These are phyloP conservation scores for Trypanosoma brucei DNA, from an alignment of 208 protist species.

Conservation along the genomic window DNA sequence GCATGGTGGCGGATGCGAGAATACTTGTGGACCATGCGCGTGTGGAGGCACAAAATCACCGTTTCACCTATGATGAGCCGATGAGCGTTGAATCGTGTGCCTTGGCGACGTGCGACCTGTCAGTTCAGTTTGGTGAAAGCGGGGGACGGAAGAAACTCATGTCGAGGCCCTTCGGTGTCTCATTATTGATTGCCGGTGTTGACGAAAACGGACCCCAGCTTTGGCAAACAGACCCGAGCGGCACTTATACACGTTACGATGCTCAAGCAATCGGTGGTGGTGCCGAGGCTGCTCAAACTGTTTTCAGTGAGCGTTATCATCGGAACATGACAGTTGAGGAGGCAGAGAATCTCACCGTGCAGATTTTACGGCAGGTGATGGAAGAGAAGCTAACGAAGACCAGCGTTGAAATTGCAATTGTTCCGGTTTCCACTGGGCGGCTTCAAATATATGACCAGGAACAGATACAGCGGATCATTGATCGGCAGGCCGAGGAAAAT, in stretches of 20 bases:
- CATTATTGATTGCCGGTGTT: constrained; percentile 97
- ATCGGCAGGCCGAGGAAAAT: constrained; percentile 39
- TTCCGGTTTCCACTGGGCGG: constrained; percentile 72
- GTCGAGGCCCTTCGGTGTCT: constrained; percentile 98
- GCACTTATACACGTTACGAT: constrained; percentile 95
- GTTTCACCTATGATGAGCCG: constrained; percentile 99
- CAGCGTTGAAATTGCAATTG: constrained; percentile 96
- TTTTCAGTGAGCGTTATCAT: constrained; percentile 97
- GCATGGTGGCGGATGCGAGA: constrained; percentile 97
- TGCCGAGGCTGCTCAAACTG: constrained; percentile 97
- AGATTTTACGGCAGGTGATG: constrained; percentile 99
- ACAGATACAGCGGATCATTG: constrained; percentile 89
- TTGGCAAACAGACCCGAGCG: constrained; percentile 97
- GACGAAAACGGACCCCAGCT: constrained; percentile 96
- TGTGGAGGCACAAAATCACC: constrained; percentile 98
- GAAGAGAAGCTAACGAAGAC: constrained; percentile 96
- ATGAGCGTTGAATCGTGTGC: constrained; percentile 96
- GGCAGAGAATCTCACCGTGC: constrained; percentile 93
- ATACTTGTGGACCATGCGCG: constrained; percentile 98
- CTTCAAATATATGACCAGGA: constrained; percentile 89
- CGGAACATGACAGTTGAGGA: constrained; percentile 96
- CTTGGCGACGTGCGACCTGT: constrained; percentile 97
- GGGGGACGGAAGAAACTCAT: constrained; percentile 87
- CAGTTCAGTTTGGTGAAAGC: constrained; percentile 96
- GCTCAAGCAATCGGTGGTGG: constrained; percentile 98